Evolutionary conservation across 345 rosid species (phyloP).

Genomic region (Euphorbia pulcherrima): DNA sequence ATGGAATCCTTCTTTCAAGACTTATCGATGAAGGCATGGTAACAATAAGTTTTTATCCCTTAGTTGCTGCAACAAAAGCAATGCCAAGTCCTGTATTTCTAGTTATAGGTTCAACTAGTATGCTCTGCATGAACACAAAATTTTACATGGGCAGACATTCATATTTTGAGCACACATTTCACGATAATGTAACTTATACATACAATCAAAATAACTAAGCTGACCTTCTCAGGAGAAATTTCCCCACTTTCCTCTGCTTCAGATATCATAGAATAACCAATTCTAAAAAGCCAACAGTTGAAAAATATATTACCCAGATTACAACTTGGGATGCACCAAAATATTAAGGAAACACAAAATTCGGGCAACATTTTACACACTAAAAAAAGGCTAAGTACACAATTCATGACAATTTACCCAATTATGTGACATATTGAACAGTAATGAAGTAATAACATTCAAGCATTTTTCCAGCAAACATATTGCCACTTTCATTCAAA

Average conservation of each 20-base stretch:
- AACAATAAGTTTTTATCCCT: constrained; percentile 74
- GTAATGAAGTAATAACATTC: not conserved
- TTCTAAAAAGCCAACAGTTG: constrained; percentile 42
- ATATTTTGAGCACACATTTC: not conserved
- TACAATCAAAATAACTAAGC: constrained; percentile 11
- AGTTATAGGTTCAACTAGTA: constrained; percentile 73
- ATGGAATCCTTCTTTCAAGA: constrained; percentile 72
- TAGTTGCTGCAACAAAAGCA: constrained; percentile 85
- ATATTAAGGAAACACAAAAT: not conserved
- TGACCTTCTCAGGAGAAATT: constrained; percentile 76
- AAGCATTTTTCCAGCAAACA: not conserved
- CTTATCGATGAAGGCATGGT: constrained; percentile 93
- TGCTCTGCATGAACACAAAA: constrained; percentile 43
- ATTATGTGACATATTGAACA: not conserved
- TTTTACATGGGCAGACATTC: not conserved
- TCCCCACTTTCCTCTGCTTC: constrained; percentile 83
- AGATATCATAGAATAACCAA: constrained; percentile 72
- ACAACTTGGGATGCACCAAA: not conserved
- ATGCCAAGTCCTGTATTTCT: constrained; percentile 91
- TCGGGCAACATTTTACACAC: constrained; percentile 1
- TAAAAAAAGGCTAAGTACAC: not conserved
- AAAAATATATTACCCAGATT: constrained; percentile 11
- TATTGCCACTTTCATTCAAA: too few species aligned
- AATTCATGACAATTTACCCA: not conserved
- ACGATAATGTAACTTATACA: not conserved